These are phyloP conservation scores for Recurvomyces mirabilis DNA, from an alignment of 495 filamentous ascomycete species.

Conservation along the genomic window DNA sequence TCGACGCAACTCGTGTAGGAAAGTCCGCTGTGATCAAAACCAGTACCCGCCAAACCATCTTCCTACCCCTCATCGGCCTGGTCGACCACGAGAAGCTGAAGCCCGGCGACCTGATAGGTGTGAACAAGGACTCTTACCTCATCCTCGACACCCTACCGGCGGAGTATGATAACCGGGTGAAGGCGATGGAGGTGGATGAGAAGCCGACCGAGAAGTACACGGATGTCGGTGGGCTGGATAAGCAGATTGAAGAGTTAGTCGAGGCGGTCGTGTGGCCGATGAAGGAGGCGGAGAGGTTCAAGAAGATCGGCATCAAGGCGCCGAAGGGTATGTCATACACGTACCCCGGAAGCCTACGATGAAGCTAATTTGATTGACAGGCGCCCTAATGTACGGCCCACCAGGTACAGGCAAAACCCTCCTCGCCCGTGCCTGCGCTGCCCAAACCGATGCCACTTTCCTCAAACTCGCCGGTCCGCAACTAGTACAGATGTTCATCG, in stretches of 20 bases:
- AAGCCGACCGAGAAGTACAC: slow-evolving; percentile 99
- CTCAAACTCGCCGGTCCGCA: slow-evolving; percentile 96
- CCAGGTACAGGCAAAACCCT: slow-evolving; percentile 96
- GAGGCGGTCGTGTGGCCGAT: slow-evolving; percentile 99
- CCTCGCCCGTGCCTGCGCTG: slow-evolving; percentile 90
- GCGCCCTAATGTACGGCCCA: slow-evolving; percentile 96
- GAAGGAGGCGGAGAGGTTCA: slow-evolving; percentile 98
- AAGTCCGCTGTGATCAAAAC: slow-evolving; percentile 99
- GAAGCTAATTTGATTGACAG: slow-evolving; percentile 37
- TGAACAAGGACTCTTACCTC: slow-evolving; percentile 99
- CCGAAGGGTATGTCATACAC: slow-evolving; percentile 67
- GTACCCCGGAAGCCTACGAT: not conserved
- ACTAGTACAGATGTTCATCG: slow-evolving; percentile 99
- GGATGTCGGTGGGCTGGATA: slow-evolving; percentile 94
- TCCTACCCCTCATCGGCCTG: slow-evolving; percentile 92
- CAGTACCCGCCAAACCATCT: slow-evolving; percentile 98
- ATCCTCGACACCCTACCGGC: slow-evolving; percentile 93
- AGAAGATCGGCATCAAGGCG: slow-evolving; percentile 99
- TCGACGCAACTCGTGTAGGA: slow-evolving; percentile 91
- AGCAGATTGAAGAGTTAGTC: slow-evolving; percentile 99
- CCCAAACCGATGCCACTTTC: slow-evolving; percentile 97
- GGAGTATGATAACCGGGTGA: slow-evolving; percentile 98
- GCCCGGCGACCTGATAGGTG: slow-evolving; percentile 91
- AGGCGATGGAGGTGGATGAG: slow-evolving; percentile 99
- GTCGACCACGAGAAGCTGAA: slow-evolving; percentile 89